Evolutionary conservation across 768 basidiomycete species (phyloP), one percentile per base, ranked within the genome.

Genomic region (Mycena olivaceomarginata): DNA sequence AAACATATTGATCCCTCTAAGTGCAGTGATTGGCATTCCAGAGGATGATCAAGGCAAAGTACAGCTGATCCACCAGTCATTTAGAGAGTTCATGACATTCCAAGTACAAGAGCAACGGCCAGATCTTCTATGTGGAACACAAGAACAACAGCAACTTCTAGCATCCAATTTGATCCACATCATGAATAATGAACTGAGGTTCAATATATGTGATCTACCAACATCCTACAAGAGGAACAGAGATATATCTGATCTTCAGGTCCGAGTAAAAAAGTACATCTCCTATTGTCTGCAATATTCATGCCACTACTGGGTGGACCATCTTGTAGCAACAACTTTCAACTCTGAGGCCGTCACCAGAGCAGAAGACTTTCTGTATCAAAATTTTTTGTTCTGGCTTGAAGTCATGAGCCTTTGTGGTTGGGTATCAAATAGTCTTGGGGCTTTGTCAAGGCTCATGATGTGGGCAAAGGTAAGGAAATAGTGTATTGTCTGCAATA

Each of bases 241-340:
- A 39, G 74, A 75, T 16, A 64, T 75, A 31, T 25, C 48, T 43
- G 37, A 69, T 45, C 11, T 71, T n/a, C 60, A 71, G 11, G 6
- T 43, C 45, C 67, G 72, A 20, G 12, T 79, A 8, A 6, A 70
- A 22, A 56, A 18, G n/a, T 59, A 31, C 53, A 77, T 77, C 6
- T 16, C 78, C 9, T 22, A 16, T 16, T 51, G 68, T 53, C 48
- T 79, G 4, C 70, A 59, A 31, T 77, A 79, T 65, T 60, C 72
- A 25, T 79, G 67, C 48, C 78, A 53, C 18, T 79, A 64, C 41
- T 79, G 78, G 78, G 51, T 40, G 22, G 43, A 51, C 22, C 78
- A 79, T 62, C 56, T 74, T 39, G 66, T 5, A 31, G 37, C 6
- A 16, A 63, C 67, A 12, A 46, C n/a, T 15, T 72, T 62, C 22